Evolutionary conservation across 2,329 filamentous ascomycete genomes (phyloP).

Genomic region (Cladosporium sp.): DNA sequence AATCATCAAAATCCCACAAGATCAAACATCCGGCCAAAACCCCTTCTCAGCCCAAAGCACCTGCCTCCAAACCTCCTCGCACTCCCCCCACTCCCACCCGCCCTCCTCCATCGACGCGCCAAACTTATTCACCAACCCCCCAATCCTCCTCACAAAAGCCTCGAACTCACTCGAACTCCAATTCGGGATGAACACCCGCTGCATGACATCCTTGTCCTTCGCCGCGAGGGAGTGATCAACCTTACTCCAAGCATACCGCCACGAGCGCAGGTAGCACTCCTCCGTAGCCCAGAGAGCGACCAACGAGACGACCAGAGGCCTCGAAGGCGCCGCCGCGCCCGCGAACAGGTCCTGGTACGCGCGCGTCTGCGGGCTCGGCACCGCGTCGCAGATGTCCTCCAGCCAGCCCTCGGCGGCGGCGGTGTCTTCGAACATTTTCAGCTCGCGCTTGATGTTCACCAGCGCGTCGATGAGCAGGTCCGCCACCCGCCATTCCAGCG

Average conservation of each 20-base stretch:
- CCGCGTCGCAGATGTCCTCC: constrained; percentile 42
- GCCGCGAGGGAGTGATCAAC: constrained; percentile 17
- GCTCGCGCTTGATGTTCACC: constrained; percentile 62
- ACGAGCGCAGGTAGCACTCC: constrained; percentile 48
- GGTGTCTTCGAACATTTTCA: constrained; percentile 62
- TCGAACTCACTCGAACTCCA: constrained; percentile 47
- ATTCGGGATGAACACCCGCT: constrained; percentile 47
- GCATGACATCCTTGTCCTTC: constrained; percentile 42
- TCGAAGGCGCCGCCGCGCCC: constrained; percentile 47
- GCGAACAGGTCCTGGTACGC: constrained; percentile 58
- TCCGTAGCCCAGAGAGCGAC: constrained; percentile 73
- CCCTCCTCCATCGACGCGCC: constrained; percentile 36
- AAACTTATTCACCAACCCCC: constrained; percentile 44
- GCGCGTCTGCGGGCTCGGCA: constrained; percentile 24
- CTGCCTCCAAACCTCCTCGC: constrained; percentile 46
- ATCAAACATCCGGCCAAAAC: constrained; percentile 42
- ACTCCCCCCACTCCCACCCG: constrained; percentile 45
- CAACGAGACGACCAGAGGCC: constrained; percentile 60
- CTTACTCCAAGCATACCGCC: constrained; percentile 41
- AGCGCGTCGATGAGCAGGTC: constrained; percentile 61
- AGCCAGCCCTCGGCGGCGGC: constrained; percentile 45
- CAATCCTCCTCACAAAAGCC: constrained; percentile 45
- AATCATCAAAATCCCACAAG: too few relatives aligned
- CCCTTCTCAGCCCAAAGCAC: constrained; percentile 45
- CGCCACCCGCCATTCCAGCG: constrained; percentile 54